A percentile compares a stretch with the other conserved stretches of the same genome.
phyloP scores from a whole-genome alignment of 1,284 basidiomycete species.

The Rugosomyces carneus region DNA sequence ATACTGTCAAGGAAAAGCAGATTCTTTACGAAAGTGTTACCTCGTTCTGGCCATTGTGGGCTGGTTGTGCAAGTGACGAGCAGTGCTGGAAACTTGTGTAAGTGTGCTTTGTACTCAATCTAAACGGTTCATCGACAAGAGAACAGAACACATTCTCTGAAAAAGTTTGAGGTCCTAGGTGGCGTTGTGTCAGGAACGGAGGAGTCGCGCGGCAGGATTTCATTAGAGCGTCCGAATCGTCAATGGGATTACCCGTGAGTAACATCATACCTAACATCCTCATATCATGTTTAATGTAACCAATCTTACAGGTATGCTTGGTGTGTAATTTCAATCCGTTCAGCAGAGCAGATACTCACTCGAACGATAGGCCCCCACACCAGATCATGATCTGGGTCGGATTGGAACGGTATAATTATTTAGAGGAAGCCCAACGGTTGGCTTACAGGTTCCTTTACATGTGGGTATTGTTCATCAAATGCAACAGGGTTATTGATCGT shows the following conservation, averaged over 20 bases:
- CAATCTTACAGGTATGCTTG: slow-evolving; percentile 52
- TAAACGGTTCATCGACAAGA: neutral
- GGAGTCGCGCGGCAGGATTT: slow-evolving; percentile 92
- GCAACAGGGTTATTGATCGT: neutral
- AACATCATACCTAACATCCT: slow-evolving; percentile 8
- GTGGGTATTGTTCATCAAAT: slow-evolving; percentile 37
- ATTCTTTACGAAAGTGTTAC: slow-evolving; percentile 95
- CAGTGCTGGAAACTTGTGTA: slow-evolving; percentile 92
- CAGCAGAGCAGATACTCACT: slow-evolving; percentile 7
- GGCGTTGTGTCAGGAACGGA: slow-evolving; percentile 97
- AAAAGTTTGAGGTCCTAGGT: slow-evolving; percentile 94
- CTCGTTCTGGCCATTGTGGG: slow-evolving; percentile 95
- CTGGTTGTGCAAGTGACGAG: slow-evolving; percentile 91
- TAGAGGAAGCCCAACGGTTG: slow-evolving; percentile 88
- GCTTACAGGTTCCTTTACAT: slow-evolving; percentile 98
- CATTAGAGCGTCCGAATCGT: slow-evolving; percentile 94
- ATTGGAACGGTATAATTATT: slow-evolving; percentile 91
- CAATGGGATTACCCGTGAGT: slow-evolving; percentile 93
- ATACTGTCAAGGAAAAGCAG: slow-evolving; percentile 86
- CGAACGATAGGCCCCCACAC: slow-evolving; percentile 77
- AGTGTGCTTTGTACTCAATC: slow-evolving; percentile 21
- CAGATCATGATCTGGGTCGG: slow-evolving; percentile 98
- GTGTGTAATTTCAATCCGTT: slow-evolving; percentile 24
- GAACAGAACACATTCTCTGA: slow-evolving; percentile 71
- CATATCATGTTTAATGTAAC: slow-evolving; percentile 7